A percentile compares a stretch with the other conserved stretches of the same genome.
phyloP scores from a whole-genome alignment of 495 filamentous ascomycete species.

The Jackrogersella multiformis region DNA sequence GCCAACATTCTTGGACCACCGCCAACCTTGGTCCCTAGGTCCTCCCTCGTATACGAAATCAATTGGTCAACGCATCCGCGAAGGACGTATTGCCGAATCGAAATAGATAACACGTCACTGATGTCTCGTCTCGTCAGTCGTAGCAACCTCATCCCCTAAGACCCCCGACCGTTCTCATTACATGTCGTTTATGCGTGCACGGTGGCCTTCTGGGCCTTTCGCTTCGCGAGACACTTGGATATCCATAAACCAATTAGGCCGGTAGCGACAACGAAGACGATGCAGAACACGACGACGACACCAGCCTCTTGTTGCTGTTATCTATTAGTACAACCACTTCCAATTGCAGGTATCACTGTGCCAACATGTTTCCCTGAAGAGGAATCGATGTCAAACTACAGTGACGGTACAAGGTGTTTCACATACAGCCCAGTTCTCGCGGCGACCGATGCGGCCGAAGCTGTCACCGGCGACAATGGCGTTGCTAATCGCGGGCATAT shows the following conservation, averaged over 20 bases:
- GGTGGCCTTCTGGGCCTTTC: conserved; percentile 49
- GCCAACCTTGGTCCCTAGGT: conserved; percentile 14
- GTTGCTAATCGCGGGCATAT: conserved; percentile 59
- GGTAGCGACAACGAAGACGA: conserved; percentile 62
- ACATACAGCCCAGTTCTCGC: conserved; percentile 56
- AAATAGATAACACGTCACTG: conserved; percentile 26
- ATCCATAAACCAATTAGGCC: conserved; percentile 59
- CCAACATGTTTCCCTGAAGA: neutral
- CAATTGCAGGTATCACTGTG: neutral
- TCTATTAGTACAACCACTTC: conserved; percentile 9
- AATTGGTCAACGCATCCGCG: conserved; percentile 20
- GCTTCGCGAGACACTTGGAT: conserved; percentile 52
- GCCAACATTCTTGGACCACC: conserved; percentile 20
- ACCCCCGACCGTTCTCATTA: conserved; percentile 17
- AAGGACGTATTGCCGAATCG: conserved; percentile 29
- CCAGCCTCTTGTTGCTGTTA: conserved; percentile 55
- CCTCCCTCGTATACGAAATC: conserved; percentile 16
- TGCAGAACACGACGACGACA: conserved; percentile 68
- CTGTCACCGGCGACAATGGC: conserved; percentile 59
- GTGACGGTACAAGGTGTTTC: neutral
- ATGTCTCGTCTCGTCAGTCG: conserved; percentile 34
- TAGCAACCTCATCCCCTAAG: conserved; percentile 20
- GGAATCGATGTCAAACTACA: neutral
- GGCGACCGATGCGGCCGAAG: conserved; percentile 57
- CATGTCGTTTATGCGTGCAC: conserved; percentile 28